Percentiles rank a stretch among this genome's conserved stretches.
These are phyloP conservation scores for Aureobasidium melanogenum DNA, from an alignment of 2,329 filamentous ascomycete species.

Conservation along the genomic window DNA sequence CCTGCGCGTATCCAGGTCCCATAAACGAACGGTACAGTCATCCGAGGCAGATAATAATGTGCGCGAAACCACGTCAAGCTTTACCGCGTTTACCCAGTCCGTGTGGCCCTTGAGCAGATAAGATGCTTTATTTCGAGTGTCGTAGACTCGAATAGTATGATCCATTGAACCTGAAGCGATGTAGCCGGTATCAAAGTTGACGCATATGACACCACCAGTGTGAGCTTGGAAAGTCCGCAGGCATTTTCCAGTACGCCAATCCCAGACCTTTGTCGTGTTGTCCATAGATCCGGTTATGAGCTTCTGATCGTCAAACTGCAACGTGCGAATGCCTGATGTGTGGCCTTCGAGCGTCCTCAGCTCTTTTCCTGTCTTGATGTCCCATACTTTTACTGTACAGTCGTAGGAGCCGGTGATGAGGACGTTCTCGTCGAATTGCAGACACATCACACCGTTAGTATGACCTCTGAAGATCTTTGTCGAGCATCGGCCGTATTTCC, in stretches of 20 bases:
- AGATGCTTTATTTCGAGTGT: conserved; percentile 74
- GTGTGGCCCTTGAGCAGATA: conserved; percentile 74
- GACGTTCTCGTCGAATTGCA: conserved; percentile 79
- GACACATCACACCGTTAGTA: conserved; percentile 74
- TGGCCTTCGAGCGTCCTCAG: conserved; percentile 80
- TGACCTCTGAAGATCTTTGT: conserved; percentile 80
- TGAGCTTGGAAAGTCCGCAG: conserved; percentile 75
- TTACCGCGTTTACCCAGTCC: conserved; percentile 96
- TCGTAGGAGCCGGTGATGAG: conserved; percentile 94
- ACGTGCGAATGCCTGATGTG: conserved; percentile 69
- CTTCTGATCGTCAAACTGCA: conserved; percentile 89
- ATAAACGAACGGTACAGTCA: conserved; percentile 79
- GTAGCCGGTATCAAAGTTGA: conserved; percentile 78
- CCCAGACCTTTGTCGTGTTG: conserved; percentile 85
- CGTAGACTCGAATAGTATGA: conserved; percentile 83
- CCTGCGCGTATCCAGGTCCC: conserved; percentile 78
- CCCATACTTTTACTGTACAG: conserved; percentile 90
- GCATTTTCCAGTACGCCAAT: conserved; percentile 86
- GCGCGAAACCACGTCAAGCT: conserved; percentile 71
- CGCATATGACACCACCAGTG: conserved; percentile 69
- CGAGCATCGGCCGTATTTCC: conserved; percentile 88
- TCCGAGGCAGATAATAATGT: conserved; percentile 85
- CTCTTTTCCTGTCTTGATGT: conserved; percentile 79
- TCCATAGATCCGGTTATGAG: conserved; percentile 87
- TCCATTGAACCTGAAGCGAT: conserved; percentile 87